Evolutionary conservation across 1,139 yeast species (phyloP).

Genomic region (Saccharomyces hybrid): DNA sequence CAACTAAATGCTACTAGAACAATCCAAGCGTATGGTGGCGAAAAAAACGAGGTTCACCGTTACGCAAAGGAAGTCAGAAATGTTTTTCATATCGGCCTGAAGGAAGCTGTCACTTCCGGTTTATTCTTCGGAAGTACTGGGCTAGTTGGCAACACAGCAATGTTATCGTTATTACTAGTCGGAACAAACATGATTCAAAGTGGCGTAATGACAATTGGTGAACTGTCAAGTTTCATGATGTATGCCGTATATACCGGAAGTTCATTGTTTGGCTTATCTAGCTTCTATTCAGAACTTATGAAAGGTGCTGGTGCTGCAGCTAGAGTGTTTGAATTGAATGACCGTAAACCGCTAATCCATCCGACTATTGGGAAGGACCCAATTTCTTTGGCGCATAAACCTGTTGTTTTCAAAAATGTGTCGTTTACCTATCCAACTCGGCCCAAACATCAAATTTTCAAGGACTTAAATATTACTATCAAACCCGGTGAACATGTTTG

Average conservation of each 20-base stretch:
- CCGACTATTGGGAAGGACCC: slow-evolving; percentile 44
- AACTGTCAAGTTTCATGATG: slow-evolving; percentile 87
- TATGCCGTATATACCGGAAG: slow-evolving; percentile 92
- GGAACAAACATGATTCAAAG: slow-evolving; percentile 73
- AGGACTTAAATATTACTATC: slow-evolving; percentile 52
- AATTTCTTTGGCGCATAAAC: slow-evolving; percentile 38
- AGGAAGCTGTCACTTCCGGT: slow-evolving; percentile 74
- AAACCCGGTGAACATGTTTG: slow-evolving; percentile 74
- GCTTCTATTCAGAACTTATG: slow-evolving; percentile 89
- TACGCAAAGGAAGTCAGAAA: slow-evolving; percentile 66
- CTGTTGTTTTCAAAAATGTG: slow-evolving; percentile 57
- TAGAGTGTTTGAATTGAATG: slow-evolving; percentile 79
- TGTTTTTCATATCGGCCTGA: slow-evolving; percentile 68
- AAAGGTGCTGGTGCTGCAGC: slow-evolving; percentile 97
- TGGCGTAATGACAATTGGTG: slow-evolving; percentile 79
- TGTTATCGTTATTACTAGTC: slow-evolving; percentile 64
- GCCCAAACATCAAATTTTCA: slow-evolving; percentile 65
- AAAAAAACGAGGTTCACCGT: slow-evolving; percentile 48
- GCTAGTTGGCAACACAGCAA: slow-evolving; percentile 72
- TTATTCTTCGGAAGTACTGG: slow-evolving; percentile 76
- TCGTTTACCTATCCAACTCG: slow-evolving; percentile 82
- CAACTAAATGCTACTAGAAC: no score
- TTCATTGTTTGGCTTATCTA: slow-evolving; percentile 85
- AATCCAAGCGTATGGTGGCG: no score
- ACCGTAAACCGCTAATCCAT: slow-evolving; percentile 64